Base-by-base conservation (phyloP, 1,284 basidiomycete genomes). In the Cryptococcus hybrid region DNA sequence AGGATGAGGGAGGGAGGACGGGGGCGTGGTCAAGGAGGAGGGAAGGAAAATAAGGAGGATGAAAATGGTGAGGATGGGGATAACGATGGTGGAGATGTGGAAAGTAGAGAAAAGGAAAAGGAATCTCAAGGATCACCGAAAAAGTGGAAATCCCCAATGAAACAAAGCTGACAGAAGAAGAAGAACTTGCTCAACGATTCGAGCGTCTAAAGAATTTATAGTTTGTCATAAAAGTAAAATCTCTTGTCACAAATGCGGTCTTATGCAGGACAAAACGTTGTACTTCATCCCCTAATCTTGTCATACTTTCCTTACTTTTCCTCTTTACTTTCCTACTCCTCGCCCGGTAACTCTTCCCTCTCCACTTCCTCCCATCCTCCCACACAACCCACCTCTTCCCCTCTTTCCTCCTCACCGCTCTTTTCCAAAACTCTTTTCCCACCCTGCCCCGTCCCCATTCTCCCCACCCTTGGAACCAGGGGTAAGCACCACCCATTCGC, bases 401-500 rank as follows among this genome's bases (percentile, higher is more conserved):
- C 15, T 56, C 55, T 18, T 58, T 53, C 44, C 60, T 63, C 51
- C 65, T 56, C 30, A 76, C 67, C 1, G 69, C 73, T 58, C 68
- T 70, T 18, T 58, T 60, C 68, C 76, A 79, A 38, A 61, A 66
- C 45, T 69, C 61, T 34, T 61, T 66, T 2, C 51, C 50, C 6
- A 79, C 65, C 0, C 60, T 24, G 24, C 24, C 24, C 24, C 24
- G 24, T 24, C 9, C 43, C 43, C 7, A 59, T 47, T 18, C 61
- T 62, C 49, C 75, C 63, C 74, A 63, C 7, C 78, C 78, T 0
- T 63, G 55, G 73, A 63, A 7, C 78, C 78, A 0, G 78, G 76
- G 0, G 74, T 74, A 7, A 79, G 62, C 2, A 79, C 65, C 11
- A 79, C 78, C 73, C 72, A 55, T 79, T 79, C 36, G 64, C 59